Conservation (phyloP, 139 green algal species). For the Chlamydomonas incerta region DNA sequence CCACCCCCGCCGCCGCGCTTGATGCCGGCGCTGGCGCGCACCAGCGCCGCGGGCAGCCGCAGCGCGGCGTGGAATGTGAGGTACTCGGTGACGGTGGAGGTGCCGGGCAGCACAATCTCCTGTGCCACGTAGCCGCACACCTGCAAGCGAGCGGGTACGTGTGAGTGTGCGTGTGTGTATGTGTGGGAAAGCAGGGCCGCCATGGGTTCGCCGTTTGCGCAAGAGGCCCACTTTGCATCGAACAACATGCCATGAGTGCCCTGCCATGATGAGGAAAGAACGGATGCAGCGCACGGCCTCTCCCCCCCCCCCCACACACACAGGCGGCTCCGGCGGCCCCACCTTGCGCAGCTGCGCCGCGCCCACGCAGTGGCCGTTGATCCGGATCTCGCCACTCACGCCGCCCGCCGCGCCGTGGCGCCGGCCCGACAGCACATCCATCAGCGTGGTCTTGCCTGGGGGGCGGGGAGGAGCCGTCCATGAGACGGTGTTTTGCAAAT, state of each 20-base stretch:
- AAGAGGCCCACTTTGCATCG: no score
- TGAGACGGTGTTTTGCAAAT: no score
- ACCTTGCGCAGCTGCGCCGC: conserved; percentile 30
- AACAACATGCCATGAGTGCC: no score
- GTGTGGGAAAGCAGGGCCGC: no score
- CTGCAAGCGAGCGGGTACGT: no score
- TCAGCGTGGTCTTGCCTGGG: conserved; percentile 77
- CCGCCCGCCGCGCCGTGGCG: conserved; percentile 31
- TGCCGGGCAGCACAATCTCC: conserved; percentile 74
- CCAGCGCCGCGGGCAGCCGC: conserved; percentile 51
- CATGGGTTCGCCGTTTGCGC: no score
- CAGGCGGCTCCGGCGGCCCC: background rate
- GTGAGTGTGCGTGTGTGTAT: no score
- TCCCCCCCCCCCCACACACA: no score
- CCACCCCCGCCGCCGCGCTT: background rate
- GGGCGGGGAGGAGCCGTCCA: no score
- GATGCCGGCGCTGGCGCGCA: background rate
- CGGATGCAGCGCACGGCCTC: no score
- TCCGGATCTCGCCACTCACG: conserved; percentile 52
- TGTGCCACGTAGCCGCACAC: conserved; percentile 73
- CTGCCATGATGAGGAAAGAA: no score
- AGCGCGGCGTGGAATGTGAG: conserved; percentile 80
- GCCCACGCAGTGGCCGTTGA: conserved; percentile 53
- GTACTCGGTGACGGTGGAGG: conserved; percentile 79
- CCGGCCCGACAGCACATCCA: conserved; percentile 76